These are phyloP conservation scores for Nemania bipapillata DNA, from an alignment of 2,329 filamentous ascomycete genomes.

Conservation along the genomic window DNA sequence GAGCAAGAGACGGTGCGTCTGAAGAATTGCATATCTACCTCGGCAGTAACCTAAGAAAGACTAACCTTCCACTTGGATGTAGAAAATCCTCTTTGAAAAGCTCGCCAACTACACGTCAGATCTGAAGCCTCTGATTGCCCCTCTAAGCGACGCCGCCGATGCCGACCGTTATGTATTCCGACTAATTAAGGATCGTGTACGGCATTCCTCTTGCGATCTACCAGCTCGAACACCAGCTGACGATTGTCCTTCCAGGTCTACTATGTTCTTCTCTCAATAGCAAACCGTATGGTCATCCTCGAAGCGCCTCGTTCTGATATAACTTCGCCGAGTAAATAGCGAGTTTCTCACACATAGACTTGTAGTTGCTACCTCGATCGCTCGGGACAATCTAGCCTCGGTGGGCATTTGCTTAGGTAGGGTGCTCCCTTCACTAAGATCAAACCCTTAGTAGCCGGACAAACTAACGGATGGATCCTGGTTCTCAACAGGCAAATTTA, in stretches of 20 bases:
- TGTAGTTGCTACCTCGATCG: constrained; percentile 79
- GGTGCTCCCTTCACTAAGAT: constrained; percentile 27
- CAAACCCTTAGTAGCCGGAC: not conserved
- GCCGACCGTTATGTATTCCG: constrained; percentile 87
- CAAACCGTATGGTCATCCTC: constrained; percentile 65
- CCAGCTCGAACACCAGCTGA: constrained; percentile 5
- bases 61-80: constrained; percentile 53
- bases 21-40: not conserved
- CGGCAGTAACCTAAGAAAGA: not conserved
- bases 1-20: constrained; percentile 66
- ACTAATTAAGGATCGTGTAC: constrained; percentile 72
- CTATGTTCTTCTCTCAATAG: constrained; percentile 88
- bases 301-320: not conserved
- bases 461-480: constrained; percentile 12
- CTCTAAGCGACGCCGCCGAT: constrained; percentile 72
- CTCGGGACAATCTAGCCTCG: constrained; percentile 82
- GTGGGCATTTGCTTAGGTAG: constrained; percentile 84
- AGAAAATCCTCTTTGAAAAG: constrained; percentile 85
- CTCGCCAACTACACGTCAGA: constrained; percentile 92
- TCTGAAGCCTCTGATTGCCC: constrained; percentile 84
- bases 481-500: constrained; percentile 79
- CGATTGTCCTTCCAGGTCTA: constrained; percentile 68
- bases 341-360: constrained; percentile 14
- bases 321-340: not conserved
- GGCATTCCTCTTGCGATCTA: not conserved